phyloP scores from a whole-genome alignment of 495 filamentous ascomycete genomes.

The Penicillium herquei region DNA sequence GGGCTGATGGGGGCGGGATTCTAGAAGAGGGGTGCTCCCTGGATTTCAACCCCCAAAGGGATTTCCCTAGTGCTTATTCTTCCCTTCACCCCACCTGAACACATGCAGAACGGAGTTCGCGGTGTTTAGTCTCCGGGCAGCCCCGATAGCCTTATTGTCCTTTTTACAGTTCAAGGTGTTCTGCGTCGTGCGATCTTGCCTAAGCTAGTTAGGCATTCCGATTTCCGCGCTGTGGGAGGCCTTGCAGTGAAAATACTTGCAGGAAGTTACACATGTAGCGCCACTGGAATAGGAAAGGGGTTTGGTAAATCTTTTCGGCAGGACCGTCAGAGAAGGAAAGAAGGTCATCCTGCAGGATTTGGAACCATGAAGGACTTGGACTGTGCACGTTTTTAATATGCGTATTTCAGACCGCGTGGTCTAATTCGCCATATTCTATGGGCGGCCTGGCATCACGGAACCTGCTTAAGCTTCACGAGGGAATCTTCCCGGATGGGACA shows the following conservation, averaged over 20 bases:
- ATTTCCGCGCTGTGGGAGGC: background rate
- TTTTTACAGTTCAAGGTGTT: background rate
- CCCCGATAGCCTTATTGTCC: background rate
- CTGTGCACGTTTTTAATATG: background rate
- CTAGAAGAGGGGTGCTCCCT: conserved; percentile 9
- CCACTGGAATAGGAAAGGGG: background rate
- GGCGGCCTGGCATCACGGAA: background rate
- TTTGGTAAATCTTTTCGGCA: background rate
- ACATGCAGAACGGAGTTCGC: conserved; percentile 1
- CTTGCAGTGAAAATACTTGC: conserved; percentile 1
- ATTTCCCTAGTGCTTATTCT: conserved; percentile 20
- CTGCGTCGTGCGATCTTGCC: background rate
- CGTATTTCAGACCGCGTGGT: conserved; percentile 2
- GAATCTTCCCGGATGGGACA: background rate
- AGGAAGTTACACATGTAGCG: background rate
- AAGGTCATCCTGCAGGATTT: conserved; percentile 2
- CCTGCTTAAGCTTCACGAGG: conserved; percentile 1
- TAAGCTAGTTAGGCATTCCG: background rate
- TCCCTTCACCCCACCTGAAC: background rate
- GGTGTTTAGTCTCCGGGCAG: background rate
- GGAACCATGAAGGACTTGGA: background rate
- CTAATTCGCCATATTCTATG: conserved; percentile 1
- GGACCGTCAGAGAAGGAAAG: background rate
- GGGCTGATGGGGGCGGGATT: conserved; percentile 16
- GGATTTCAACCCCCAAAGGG: conserved; percentile 3